These are phyloP conservation scores for Murraya koenigii DNA, from an alignment of 345 rosid species.

Conservation along the genomic window DNA sequence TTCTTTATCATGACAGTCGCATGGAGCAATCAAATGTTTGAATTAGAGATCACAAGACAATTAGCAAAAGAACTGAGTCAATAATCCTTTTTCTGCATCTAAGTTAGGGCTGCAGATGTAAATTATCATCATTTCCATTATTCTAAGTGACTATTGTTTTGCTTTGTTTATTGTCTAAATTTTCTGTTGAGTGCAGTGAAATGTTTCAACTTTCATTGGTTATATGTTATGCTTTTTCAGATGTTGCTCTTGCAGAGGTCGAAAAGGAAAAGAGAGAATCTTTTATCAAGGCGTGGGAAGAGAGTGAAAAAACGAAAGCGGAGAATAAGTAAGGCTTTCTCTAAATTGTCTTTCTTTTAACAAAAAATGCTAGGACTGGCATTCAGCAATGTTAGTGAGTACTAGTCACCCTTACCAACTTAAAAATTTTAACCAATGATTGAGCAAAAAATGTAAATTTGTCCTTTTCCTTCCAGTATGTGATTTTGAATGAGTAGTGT, in stretches of 20 bases:
- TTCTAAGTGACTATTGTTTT: background rate
- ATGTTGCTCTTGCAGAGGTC: conserved; percentile 73
- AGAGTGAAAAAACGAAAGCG: conserved; percentile 73
- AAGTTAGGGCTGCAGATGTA: background rate
- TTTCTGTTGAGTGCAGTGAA: background rate
- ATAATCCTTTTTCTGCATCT: background rate
- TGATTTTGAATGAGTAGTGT: background rate
- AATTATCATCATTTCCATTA: background rate
- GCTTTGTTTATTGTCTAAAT: background rate
- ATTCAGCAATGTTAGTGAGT: too few species aligned
- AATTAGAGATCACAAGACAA: background rate
- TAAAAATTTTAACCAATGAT: background rate
- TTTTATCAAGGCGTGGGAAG: conserved; percentile 91
- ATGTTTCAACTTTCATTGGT: background rate
- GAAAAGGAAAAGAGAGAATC: conserved; percentile 67
- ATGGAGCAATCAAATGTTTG: background rate
- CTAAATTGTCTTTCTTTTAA: background rate
- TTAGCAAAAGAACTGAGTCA: background rate
- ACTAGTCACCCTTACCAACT: background rate
- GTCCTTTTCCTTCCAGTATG: background rate
- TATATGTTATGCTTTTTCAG: conserved; percentile 37
- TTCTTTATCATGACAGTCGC: background rate
- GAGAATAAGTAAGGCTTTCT: conserved; percentile 64
- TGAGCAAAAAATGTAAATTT: background rate
- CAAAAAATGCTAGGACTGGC: background rate